Evolutionary conservation across 495 filamentous ascomycete genomes (phyloP), one percentile per base, ranked within the genome.

Genomic region (Gamarada debralockiae): DNA sequence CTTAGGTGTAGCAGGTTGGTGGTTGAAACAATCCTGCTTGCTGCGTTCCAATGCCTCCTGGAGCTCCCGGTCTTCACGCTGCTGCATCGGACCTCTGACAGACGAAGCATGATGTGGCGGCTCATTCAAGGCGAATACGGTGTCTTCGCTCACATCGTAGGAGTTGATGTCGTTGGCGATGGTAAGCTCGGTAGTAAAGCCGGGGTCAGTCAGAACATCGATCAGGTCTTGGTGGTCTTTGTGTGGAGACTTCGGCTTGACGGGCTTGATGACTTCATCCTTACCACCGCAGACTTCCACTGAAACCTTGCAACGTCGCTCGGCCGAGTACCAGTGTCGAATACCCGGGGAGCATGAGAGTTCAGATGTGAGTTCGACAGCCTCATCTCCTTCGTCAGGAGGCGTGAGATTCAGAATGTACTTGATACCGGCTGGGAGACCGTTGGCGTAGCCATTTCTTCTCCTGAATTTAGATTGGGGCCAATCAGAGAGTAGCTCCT

Each of bases 401-500:
- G 77, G 77, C 7, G 76, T 79, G 17, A 80, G 60, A 53, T 82
- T 77, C 25, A 82, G 50, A 9, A 79, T 60, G 54, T 74, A 80
- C 50, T 73, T 70, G 50, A 81, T 67, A 0, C 67, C 66, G 0
- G 42, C 21, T 0, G 72, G 70, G 34, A 34, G 23, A 9, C 1
- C 18, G 23, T 27, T 21, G 9, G 1, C 27, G 48, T 25, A 51
- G 3, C 40, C 29, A 6, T 23, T 21, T 3, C 14, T 2, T 34
- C 17, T 36, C n/a, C 73, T 68, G 1, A 48, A 51, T 23, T 62
- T 57, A 27, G 38, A 58, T 46, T 70, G 67, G 18, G 20, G 18
- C 12, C 58, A 59, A 8, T 69, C 66, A 14, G 55, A 57, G 12
- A 79, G 70, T 1, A 68, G 56, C 15, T 64, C 62, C n/a, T 58